These are phyloP conservation scores for Pichia cabralensis DNA, from an alignment of 805 yeast species.

Conservation along the genomic window DNA sequence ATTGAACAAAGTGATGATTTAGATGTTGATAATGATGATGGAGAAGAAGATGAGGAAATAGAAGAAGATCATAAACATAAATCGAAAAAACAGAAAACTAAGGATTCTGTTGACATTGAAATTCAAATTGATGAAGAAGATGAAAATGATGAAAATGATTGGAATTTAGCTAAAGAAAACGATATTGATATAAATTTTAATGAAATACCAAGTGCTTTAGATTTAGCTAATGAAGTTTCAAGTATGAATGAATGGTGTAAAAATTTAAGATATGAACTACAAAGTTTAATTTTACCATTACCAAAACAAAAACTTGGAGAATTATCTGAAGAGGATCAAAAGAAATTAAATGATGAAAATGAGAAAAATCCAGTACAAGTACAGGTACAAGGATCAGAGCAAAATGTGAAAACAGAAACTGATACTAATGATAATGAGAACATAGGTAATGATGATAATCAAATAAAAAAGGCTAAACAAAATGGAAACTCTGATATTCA, in stretches of 20 bases:
- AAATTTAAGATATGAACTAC: constrained; percentile 19
- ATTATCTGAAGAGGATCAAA: not conserved
- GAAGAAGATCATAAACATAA: constrained; percentile 6
- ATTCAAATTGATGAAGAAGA: not conserved
- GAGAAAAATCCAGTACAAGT: no score
- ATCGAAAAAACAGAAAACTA: no score
- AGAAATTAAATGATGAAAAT: constrained; percentile 2
- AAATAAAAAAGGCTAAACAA: not conserved
- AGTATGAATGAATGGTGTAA: constrained; percentile 14
- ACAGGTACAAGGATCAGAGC: constrained; percentile 5
- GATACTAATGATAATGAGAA: constrained; percentile 1
- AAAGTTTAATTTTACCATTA: constrained; percentile 15
- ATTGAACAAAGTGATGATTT: constrained; percentile 6
- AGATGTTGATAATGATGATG: constrained; percentile 7
- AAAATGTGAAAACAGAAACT: not conserved
- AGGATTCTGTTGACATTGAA: no score
- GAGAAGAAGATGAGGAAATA: not conserved
- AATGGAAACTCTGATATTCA: no score
- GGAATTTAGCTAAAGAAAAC: constrained; percentile 15
- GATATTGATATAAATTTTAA: constrained; percentile 16
- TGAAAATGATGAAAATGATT: constrained; percentile 14
- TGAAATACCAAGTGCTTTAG: constrained; percentile 14
- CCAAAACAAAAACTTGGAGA: constrained; percentile 3
- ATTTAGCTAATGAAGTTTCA: constrained; percentile 16
- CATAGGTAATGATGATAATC: not conserved